phyloP scores from a whole-genome alignment of 1,284 basidiomycete genomes.

The Apiotrichum veenhuisii region DNA sequence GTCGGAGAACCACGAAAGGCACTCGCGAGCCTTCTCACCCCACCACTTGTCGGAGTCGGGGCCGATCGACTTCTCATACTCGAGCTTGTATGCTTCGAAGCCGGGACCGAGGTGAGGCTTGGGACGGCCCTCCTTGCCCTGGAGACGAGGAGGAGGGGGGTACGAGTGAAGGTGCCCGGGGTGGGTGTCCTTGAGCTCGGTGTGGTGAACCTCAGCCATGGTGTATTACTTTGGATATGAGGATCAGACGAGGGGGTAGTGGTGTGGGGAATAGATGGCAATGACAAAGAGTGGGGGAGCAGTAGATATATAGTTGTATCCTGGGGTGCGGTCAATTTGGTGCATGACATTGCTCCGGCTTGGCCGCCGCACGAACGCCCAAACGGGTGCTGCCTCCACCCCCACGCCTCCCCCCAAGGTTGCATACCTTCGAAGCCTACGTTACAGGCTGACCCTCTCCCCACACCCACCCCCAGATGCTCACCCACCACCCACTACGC shows the following conservation, averaged over 20 bases:
- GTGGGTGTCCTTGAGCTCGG: slow-evolving; percentile 37
- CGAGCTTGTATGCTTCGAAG: slow-evolving; percentile 63
- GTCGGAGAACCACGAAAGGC: slow-evolving; percentile 83
- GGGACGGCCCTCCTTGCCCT: slow-evolving; percentile 37
- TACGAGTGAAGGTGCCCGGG: slow-evolving; percentile 34
- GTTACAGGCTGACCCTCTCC: too few relatives aligned
- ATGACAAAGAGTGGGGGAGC: background rate
- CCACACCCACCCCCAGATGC: too few relatives aligned
- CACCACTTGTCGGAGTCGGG: slow-evolving; percentile 78
- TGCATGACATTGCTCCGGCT: background rate
- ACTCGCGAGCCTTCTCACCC: slow-evolving; percentile 76
- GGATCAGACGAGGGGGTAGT: background rate
- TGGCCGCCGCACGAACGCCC: background rate
- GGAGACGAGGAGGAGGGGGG: slow-evolving; percentile 40
- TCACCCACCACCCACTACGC: too few relatives aligned
- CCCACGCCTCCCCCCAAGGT: too few relatives aligned
- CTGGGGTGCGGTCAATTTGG: slow-evolving; percentile 3
- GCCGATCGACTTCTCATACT: slow-evolving; percentile 69
- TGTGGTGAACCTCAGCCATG: slow-evolving; percentile 22
- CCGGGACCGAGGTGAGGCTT: slow-evolving; percentile 69
- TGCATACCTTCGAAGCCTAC: too few relatives aligned
- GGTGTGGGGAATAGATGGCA: background rate
- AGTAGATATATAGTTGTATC: background rate
- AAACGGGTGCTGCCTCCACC: too few relatives aligned
- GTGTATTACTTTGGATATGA: background rate